These are phyloP conservation scores for Microbotryomycetes sp. DNA, from an alignment of 1,284 basidiomycete species.

Conservation along the genomic window DNA sequence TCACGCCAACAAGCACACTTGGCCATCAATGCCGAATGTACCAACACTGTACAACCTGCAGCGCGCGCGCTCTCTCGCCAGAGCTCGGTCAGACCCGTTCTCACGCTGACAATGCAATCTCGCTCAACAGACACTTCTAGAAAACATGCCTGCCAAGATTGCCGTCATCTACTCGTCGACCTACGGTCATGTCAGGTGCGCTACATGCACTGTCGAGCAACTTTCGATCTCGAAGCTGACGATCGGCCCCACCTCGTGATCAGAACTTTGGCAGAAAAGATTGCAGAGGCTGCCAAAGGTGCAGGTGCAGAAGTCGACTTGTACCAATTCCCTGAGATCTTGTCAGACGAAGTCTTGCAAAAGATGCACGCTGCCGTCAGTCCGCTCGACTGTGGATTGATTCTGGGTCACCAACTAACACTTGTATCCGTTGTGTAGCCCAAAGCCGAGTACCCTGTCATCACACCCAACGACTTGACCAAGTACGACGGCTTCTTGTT, in stretches of 20 bases:
- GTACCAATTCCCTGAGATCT: conserved; percentile 8
- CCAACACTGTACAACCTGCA: too few relatives aligned
- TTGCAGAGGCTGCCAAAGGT: conserved; percentile 62
- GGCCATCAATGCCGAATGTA: too few relatives aligned
- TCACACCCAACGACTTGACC: conserved; percentile 59
- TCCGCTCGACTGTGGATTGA: neutral
- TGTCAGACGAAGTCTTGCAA: conserved; percentile 60
- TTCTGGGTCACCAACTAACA: too few relatives aligned
- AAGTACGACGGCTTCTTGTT: conserved; percentile 52
- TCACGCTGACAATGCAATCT: too few relatives aligned
- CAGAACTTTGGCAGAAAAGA: conserved; percentile 64
- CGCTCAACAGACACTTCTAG: too few relatives aligned
- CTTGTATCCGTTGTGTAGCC: conserved; percentile 42
- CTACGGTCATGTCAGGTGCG: neutral
- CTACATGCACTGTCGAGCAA: neutral
- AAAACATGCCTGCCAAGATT: conserved; percentile 26
- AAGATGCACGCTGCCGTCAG: conserved; percentile 71
- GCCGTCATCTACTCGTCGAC: conserved; percentile 29
- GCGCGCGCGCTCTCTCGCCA: too few relatives aligned
- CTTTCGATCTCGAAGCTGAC: neutral
- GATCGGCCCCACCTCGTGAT: neutral
- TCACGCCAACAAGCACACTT: too few relatives aligned
- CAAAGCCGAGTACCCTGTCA: conserved; percentile 59
- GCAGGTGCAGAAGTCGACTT: conserved; percentile 55
- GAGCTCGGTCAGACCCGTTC: too few relatives aligned